phyloP scores from a whole-genome alignment of 768 basidiomycete species.

The Agaricus blazei region DNA sequence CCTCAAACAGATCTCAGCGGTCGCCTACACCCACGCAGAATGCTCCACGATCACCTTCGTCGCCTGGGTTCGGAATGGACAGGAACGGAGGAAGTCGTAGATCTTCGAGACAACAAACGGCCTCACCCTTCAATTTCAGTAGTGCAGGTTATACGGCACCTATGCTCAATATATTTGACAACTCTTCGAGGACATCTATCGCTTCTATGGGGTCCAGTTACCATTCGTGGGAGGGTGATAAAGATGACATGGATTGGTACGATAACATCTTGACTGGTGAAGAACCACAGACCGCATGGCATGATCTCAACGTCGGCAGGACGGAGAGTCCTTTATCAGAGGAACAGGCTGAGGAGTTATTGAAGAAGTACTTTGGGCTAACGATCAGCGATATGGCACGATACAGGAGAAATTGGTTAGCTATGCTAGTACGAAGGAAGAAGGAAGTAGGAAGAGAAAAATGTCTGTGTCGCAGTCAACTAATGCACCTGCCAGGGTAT shows the following conservation, averaged over 20 bases:
- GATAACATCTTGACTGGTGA: constrained; percentile 46
- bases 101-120: constrained; percentile 50
- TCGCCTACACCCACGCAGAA: constrained; percentile 68
- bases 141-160: constrained; percentile 42
- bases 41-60: constrained; percentile 46
- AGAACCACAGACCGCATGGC: constrained; percentile 56
- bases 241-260: constrained; percentile 38
- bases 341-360: constrained; percentile 59
- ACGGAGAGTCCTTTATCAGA: constrained; percentile 50
- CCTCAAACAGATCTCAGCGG: constrained; percentile 27
- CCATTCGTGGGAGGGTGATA: constrained; percentile 72
- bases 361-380: constrained; percentile 62
- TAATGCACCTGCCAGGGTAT: constrained; percentile 54
- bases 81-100: constrained; percentile 36
- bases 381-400: constrained; percentile 62
- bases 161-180: constrained; percentile 65
- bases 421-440: constrained; percentile 51
- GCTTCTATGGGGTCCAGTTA: constrained; percentile 83
- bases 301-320: constrained; percentile 48
- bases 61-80: constrained; percentile 38
- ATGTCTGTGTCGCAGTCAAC: constrained; percentile 84
- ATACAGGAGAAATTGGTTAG: constrained; percentile 77
- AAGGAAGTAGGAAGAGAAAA: constrained; percentile 61
- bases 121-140: constrained; percentile 46
- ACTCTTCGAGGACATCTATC: constrained; percentile 75